Percentiles rank a stretch among this genome's conserved stretches.
phyloP scores from a whole-genome alignment of 1,284 basidiomycete species.

The Agaricales sp. region DNA sequence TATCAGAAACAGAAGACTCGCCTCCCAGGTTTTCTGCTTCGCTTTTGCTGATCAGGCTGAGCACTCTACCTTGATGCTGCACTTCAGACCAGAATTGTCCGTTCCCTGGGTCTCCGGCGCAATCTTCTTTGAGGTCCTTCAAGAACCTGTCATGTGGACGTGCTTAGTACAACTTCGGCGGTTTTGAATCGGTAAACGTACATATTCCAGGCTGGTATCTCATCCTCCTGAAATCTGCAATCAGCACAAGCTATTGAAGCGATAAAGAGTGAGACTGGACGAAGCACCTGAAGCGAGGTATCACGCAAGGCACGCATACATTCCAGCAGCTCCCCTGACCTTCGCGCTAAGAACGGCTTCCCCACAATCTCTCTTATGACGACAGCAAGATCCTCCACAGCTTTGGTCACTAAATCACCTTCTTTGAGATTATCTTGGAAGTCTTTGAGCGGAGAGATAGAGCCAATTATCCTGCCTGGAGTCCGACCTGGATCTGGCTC shows the following conservation, averaged over 20 bases:
- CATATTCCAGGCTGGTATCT: slow-evolving; percentile 71
- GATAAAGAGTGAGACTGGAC: background rate
- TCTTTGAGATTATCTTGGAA: slow-evolving; percentile 59
- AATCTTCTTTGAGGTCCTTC: slow-evolving; percentile 42
- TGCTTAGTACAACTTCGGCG: slow-evolving; percentile 5
- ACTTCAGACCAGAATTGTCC: slow-evolving; percentile 54
- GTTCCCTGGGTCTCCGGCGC: slow-evolving; percentile 45
- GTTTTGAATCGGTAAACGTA: slow-evolving; percentile 25
- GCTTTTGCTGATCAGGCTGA: slow-evolving; percentile 52
- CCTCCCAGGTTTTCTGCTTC: slow-evolving; percentile 53
- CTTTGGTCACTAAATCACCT: slow-evolving; percentile 75
- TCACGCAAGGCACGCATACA: slow-evolving; percentile 62
- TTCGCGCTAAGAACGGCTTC: slow-evolving; percentile 56
- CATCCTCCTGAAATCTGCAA: slow-evolving; percentile 51
- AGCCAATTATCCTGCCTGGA: slow-evolving; percentile 61
- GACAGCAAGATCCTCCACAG: slow-evolving; percentile 64
- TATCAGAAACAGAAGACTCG: slow-evolving; percentile 41
- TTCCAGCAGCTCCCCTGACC: slow-evolving; percentile 59
- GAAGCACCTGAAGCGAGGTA: slow-evolving; percentile 48
- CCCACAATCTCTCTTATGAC: slow-evolving; percentile 65
- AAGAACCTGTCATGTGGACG: slow-evolving; percentile 39
- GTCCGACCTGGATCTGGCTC: slow-evolving; percentile 32
- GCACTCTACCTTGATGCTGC: slow-evolving; percentile 33
- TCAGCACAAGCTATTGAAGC: background rate
- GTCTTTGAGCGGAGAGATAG: slow-evolving; percentile 63